phyloP scores from a whole-genome alignment of 202 grass and related monocot genomes.

The Schoenoplectus triqueter region DNA sequence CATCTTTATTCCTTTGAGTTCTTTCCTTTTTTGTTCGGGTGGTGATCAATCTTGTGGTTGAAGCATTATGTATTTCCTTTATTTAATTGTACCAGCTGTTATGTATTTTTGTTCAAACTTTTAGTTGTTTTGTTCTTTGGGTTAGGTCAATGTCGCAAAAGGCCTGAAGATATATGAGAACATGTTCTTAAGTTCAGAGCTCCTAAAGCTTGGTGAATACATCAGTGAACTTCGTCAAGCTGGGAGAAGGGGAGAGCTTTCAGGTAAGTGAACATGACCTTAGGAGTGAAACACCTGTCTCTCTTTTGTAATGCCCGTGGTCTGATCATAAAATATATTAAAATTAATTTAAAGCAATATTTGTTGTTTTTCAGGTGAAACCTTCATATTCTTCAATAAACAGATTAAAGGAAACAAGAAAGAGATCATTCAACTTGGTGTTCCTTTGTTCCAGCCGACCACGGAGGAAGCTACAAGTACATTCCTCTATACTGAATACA shows the following conservation, averaged over 20 bases:
- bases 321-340: slow-evolving; percentile 6
- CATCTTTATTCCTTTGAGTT: slow-evolving; percentile 55
- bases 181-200: slow-evolving; percentile 84
- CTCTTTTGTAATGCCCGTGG: not conserved
- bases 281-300: not conserved
- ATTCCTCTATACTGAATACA: slow-evolving; percentile 43
- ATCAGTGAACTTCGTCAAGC: slow-evolving; percentile 91
- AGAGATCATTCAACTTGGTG: slow-evolving; percentile 95
- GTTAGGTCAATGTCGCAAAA: slow-evolving; percentile 95
- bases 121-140: slow-evolving; percentile 41
- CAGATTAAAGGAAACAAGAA: slow-evolving; percentile 98
- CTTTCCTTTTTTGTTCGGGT: slow-evolving; percentile 64
- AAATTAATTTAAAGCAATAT: not conserved
- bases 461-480: slow-evolving; percentile 88
- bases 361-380: slow-evolving; percentile 66
- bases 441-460: slow-evolving; percentile 91
- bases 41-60: slow-evolving; percentile 49
- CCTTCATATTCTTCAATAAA: slow-evolving; percentile 99
- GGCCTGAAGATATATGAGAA: slow-evolving; percentile 96
- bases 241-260: slow-evolving; percentile 88
- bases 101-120: slow-evolving; percentile 29
- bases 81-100: slow-evolving; percentile 23
- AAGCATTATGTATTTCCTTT: slow-evolving; percentile 41
- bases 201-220: slow-evolving; percentile 70
- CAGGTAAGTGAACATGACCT: slow-evolving; percentile 61